Evolutionary conservation across 495 filamentous ascomycete species (phyloP).

Genomic region (Aspergillus indologenus): DNA sequence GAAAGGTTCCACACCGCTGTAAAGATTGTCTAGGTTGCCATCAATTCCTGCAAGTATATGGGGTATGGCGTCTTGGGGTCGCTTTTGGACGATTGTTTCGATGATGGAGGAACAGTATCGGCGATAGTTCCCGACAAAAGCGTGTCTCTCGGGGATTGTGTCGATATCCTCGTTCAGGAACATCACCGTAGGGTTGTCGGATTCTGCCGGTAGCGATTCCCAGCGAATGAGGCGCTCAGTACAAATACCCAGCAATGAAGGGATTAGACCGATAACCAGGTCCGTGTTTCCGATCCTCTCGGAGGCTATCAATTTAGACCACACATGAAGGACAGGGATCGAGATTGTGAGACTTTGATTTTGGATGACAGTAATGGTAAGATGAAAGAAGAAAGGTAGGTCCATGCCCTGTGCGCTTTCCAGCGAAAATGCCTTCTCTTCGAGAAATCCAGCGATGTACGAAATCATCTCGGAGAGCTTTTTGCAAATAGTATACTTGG

Average conservation of each 20-base stretch:
- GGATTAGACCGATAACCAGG: constrained; percentile 65
- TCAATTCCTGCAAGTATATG: constrained; percentile 81
- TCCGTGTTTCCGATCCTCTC: constrained; percentile 61
- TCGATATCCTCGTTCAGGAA: constrained; percentile 92
- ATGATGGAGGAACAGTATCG: constrained; percentile 84
- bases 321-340: constrained; percentile 86
- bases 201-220: constrained; percentile 77
- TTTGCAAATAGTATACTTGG: constrained; percentile 87
- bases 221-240: constrained; percentile 76
- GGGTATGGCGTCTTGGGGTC: constrained; percentile 77
- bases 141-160: constrained; percentile 89
- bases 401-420: constrained; percentile 51
- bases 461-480: constrained; percentile 93
- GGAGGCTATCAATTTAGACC: constrained; percentile 74
- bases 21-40: constrained; percentile 67
- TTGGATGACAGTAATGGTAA: constrained; percentile 74
- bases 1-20: constrained; percentile 66
- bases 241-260: constrained; percentile 73
- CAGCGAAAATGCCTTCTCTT: constrained; percentile 66
- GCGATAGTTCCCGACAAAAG: constrained; percentile 95
- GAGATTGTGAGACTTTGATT: constrained; percentile 88
- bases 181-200: constrained; percentile 70
- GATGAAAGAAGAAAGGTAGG: constrained; percentile 71
- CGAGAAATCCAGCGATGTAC: constrained; percentile 77
- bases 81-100: constrained; percentile 74